Percentiles rank a stretch among this genome's conserved stretches.
Conservation (phyloP, 2,329 filamentous ascomycete genomes). For the Neoascochyta sp. region DNA sequence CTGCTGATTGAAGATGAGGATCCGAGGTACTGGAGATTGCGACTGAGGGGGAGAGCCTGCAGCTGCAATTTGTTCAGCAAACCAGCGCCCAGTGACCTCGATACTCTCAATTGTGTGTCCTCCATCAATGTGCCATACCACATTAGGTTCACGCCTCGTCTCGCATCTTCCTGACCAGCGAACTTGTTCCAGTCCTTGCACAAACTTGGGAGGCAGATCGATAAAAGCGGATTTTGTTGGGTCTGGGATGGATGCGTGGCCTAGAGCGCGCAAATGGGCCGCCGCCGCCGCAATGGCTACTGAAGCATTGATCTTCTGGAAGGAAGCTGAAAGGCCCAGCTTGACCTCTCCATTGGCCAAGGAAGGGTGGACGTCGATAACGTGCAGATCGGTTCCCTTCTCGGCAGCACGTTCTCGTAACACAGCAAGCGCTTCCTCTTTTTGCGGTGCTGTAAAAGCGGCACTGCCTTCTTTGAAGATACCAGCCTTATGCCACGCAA, state of each 20-base stretch:
- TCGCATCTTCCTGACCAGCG: slow-evolving; percentile 76
- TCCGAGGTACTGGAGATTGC: slow-evolving; percentile 40
- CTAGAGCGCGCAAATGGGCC: slow-evolving; percentile 53
- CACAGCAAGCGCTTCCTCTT: slow-evolving; percentile 53
- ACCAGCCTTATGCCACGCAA: slow-evolving; percentile 89
- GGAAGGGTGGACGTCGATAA: slow-evolving; percentile 50
- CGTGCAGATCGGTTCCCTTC: slow-evolving; percentile 45
- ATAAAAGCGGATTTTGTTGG: slow-evolving; percentile 28
- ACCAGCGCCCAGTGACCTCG: slow-evolving; percentile 72
- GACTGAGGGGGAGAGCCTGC: slow-evolving; percentile 31
- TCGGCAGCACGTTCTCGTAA: slow-evolving; percentile 54
- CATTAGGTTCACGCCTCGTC: slow-evolving; percentile 50
- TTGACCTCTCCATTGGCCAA: slow-evolving; percentile 45
- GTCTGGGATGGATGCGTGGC: slow-evolving; percentile 41
- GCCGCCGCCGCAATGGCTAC: slow-evolving; percentile 58
- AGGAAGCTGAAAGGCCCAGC: slow-evolving; percentile 59
- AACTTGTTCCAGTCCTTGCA: slow-evolving; percentile 62
- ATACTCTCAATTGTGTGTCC: slow-evolving; percentile 86
- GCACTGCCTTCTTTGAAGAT: slow-evolving; percentile 69
- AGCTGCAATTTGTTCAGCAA: slow-evolving; percentile 47
- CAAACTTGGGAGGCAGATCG: slow-evolving; percentile 58
- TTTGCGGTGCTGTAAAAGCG: slow-evolving; percentile 61
- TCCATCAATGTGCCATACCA: slow-evolving; percentile 80
- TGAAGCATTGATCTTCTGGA: slow-evolving; percentile 61
- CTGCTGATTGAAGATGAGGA: slow-evolving; percentile 90